Evolutionary conservation across 768 basidiomycete species (phyloP).

Genomic region (Amanita fuliginea): DNA sequence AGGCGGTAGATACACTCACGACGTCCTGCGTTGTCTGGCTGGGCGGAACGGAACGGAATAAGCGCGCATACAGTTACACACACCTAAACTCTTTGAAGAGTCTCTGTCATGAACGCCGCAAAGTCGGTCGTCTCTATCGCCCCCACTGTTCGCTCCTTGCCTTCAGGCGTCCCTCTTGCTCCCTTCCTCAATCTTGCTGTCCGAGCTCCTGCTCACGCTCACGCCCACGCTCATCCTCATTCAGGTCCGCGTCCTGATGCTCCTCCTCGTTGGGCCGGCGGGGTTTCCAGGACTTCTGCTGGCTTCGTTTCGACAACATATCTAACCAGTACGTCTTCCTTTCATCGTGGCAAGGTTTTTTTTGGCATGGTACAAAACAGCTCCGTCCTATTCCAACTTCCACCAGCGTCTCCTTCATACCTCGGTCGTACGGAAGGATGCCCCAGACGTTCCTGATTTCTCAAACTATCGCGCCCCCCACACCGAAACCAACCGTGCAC

Average conservation of each 20-base stretch:
- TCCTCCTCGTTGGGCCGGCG: slow-evolving; percentile 54
- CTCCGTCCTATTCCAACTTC: slow-evolving; percentile 40
- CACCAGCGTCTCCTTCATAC: slow-evolving; percentile 73
- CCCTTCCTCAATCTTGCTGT: slow-evolving; percentile 66
- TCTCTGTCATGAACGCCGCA: slow-evolving; percentile 52
- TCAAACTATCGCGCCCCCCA: slow-evolving; percentile 67
- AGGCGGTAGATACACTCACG: slow-evolving; percentile 45
- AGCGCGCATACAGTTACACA: slow-evolving; percentile 16
- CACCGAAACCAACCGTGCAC: slow-evolving; percentile 54
- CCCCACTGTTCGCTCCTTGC: slow-evolving; percentile 69
- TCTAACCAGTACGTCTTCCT: slow-evolving; percentile 39
- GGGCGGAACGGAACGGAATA: slow-evolving; percentile 31
- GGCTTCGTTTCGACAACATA: slow-evolving; percentile 59
- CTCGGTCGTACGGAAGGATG: slow-evolving; percentile 54
- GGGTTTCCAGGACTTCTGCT: slow-evolving; percentile 35
- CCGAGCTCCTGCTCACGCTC: slow-evolving; percentile 47
- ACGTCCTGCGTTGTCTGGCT: slow-evolving; percentile 43
- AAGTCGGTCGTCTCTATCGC: slow-evolving; percentile 65
- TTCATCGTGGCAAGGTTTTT: slow-evolving; percentile 6
- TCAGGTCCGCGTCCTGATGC: slow-evolving; percentile 47
- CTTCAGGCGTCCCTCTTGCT: slow-evolving; percentile 71
- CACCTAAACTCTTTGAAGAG: slow-evolving; percentile 12
- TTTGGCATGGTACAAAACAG: slow-evolving; percentile 12
- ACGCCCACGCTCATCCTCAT: slow-evolving; percentile 49
- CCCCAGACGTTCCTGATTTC: slow-evolving; percentile 85